Conservation (phyloP, 2,329 filamentous ascomycete species). For the Hymenoscyphus occultus region DNA sequence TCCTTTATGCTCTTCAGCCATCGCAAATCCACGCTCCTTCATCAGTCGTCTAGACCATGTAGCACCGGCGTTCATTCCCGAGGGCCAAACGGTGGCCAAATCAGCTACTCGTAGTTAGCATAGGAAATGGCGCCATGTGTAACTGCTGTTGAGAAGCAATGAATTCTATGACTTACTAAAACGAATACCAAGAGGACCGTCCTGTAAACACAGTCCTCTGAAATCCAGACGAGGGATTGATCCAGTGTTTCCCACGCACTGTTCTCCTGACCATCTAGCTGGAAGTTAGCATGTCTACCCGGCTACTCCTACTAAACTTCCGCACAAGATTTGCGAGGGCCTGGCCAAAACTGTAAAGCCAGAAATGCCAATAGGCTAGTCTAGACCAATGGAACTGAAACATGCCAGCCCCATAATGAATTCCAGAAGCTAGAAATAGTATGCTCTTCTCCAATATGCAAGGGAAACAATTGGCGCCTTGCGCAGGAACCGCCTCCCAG, state of each 20-base stretch:
- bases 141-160: neutral
- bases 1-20: slow-evolving; percentile 68
- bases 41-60: slow-evolving; percentile 73
- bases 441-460: neutral
- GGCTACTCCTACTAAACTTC: neutral
- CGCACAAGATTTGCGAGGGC: neutral
- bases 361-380: neutral
- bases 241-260: slow-evolving; percentile 37
- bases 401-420: neutral
- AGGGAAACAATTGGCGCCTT: neutral
- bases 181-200: slow-evolving; percentile 39
- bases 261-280: slow-evolving; percentile 30
- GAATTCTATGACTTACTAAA: slow-evolving; percentile 36
- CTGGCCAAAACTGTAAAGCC: neutral
- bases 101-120: slow-evolving; percentile 40
- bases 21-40: slow-evolving; percentile 62
- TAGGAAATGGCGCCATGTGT: neutral
- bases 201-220: slow-evolving; percentile 35
- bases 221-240: slow-evolving; percentile 35
- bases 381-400: neutral
- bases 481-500: neutral
- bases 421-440: neutral
- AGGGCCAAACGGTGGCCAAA: slow-evolving; percentile 71
- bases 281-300: neutral
- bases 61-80: slow-evolving; percentile 71